Base-by-base conservation (phyloP, 371 early-diverging fungal species). In the Conidiobolus incongruus region DNA sequence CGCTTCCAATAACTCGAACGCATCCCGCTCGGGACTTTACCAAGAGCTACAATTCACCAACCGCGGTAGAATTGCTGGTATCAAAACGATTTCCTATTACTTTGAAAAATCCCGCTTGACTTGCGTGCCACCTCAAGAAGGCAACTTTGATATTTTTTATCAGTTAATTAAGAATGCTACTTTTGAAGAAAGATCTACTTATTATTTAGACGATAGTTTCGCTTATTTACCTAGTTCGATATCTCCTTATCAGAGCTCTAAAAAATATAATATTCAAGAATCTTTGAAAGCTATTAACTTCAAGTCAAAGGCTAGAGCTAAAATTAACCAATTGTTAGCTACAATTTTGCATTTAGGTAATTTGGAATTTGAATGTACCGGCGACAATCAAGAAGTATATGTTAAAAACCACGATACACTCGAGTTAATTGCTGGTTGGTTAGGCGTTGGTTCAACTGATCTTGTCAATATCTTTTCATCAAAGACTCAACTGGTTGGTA, bases 91-190 rank as follows among this genome's bases (percentile, higher is more conserved):
- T 28, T 74, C 83, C 8, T 94, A 79, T 57, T 66, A 81, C 26
- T 70, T 96, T 35, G 95, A 98, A 53, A 69, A 77, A 33, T 58
- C 72, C 39, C 63, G 89, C 38, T 69, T 86, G 2, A 70, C 72
- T 10, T 52, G 63, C 10, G 57, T 63, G 11, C 59, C 58, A 17
- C 45, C 65, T n/a, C 72, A 70, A 42, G 86, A 86, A 50, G 65
- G 82, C 41, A 81, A 70, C 36, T 94, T 87, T 57, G 80, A 94
- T 54, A 74, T 87, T 22, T 90, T 95, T 50, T 84, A 91, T 52
- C 72, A 81, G 26, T 65, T 91, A 40, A 62, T 70, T 49, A 62
- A 66, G 32, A 70, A 68, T 30, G 62, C 61, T 13, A 65, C 51
- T 5, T 38, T 49, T 12, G 62, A 56, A 29, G 68, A 60, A 55